These are phyloP conservation scores for Populus alba DNA, from an alignment of 345 rosid genomes.

Conservation along the genomic window DNA sequence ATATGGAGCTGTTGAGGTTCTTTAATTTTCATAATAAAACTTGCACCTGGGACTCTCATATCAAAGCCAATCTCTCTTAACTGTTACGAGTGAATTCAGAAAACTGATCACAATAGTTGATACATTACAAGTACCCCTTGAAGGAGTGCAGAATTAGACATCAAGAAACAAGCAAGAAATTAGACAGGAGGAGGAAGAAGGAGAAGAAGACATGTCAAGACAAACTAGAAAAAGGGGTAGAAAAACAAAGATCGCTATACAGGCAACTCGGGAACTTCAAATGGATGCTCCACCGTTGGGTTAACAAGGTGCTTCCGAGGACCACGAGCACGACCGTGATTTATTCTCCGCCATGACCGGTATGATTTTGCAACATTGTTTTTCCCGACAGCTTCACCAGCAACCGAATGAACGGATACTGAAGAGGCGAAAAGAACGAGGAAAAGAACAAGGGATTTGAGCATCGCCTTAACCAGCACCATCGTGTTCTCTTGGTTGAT, in stretches of 20 bases:
- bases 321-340: slow-evolving; percentile 47
- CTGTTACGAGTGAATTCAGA: not conserved
- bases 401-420: slow-evolving; percentile 11
- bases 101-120: not conserved
- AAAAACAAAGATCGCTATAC: slow-evolving; percentile 11
- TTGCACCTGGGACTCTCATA: not conserved
- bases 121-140: too few relatives aligned
- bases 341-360: slow-evolving; percentile 20
- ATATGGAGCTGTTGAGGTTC: not conserved
- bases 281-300: slow-evolving; percentile 28
- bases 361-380: not conserved
- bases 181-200: not conserved
- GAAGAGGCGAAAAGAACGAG: slow-evolving; percentile 28
- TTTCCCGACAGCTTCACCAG: slow-evolving; percentile 2
- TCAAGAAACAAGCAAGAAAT: not conserved
- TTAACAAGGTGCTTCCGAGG: slow-evolving; percentile 35
- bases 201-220: not conserved
- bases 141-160: not conserved
- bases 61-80: not conserved
- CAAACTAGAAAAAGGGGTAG: not conserved
- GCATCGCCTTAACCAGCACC: slow-evolving; percentile 16
- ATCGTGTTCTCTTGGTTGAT: slow-evolving; percentile 4
- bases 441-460: slow-evolving; percentile 17
- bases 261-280: slow-evolving; percentile 35
- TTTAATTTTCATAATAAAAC: not conserved